phyloP scores from a whole-genome alignment of 768 basidiomycete species.

The Trametes cingulata region DNA sequence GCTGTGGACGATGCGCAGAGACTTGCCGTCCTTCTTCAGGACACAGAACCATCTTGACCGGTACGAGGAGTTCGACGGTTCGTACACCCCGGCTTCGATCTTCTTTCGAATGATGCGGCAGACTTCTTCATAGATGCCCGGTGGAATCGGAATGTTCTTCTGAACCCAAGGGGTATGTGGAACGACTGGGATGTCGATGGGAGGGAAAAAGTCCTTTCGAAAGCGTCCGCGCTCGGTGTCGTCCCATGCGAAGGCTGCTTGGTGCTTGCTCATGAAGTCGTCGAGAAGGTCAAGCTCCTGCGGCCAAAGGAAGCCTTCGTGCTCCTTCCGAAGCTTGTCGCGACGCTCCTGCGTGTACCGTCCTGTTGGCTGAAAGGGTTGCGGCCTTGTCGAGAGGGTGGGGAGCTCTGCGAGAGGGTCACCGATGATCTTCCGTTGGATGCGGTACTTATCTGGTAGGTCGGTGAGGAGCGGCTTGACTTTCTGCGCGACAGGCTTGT shows the following conservation, averaged over 20 bases:
- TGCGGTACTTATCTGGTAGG: constrained; percentile 20
- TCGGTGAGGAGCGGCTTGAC: constrained; percentile 11
- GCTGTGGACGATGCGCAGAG: constrained; percentile 26
- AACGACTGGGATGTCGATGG: constrained; percentile 35
- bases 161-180: constrained; percentile 28
- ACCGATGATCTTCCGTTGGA: constrained; percentile 5
- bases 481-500: constrained; percentile 27
- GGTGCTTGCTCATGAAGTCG: constrained; percentile 29
- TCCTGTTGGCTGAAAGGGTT: not conserved
- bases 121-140: constrained; percentile 33
- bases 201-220: constrained; percentile 28
- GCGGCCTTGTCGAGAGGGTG: not conserved
- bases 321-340: not conserved
- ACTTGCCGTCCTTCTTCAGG: constrained; percentile 23
- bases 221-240: constrained; percentile 39
- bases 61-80: constrained; percentile 28
- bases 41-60: constrained; percentile 28
- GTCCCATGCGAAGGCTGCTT: constrained; percentile 39
- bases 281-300: constrained; percentile 37
- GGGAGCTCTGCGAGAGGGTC: constrained; percentile 18
- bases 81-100: constrained; percentile 37
- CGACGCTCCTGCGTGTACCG: constrained; percentile 9
- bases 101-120: constrained; percentile 35
- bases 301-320: constrained; percentile 33
- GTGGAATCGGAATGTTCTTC: constrained; percentile 31